Conservation (phyloP, 345 rosid species). For the Pugionium cornutum region DNA sequence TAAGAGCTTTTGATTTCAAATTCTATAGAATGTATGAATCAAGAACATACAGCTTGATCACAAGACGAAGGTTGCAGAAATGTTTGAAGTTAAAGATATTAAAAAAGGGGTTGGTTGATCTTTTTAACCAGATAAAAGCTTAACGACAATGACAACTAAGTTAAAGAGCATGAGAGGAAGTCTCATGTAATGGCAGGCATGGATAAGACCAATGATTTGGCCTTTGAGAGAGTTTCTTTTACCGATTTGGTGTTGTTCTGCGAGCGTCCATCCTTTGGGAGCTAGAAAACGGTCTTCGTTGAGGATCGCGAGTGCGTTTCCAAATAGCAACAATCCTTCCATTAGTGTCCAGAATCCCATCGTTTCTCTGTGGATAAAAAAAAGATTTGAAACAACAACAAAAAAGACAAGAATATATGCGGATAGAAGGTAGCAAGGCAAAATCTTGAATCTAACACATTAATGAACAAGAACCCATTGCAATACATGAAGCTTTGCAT, state of each 20-base stretch:
- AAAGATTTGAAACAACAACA: too few species aligned
- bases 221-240: constrained; percentile 40
- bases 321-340: constrained; percentile 48
- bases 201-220: constrained; percentile 40
- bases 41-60: constrained; percentile 2
- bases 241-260: constrained; percentile 41
- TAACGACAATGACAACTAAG: constrained; percentile 30
- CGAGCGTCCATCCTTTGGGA: constrained; percentile 55
- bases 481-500: neutral
- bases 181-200: constrained; percentile 37
- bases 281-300: constrained; percentile 56
- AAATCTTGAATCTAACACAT: constrained; percentile 1
- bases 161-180: constrained; percentile 40
- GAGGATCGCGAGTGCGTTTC: constrained; percentile 52
- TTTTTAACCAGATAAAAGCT: constrained; percentile 33
- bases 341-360: constrained; percentile 55
- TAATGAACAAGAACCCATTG: constrained; percentile 6
- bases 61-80: neutral
- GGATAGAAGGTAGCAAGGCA: neutral
- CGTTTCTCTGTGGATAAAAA: neutral
- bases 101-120: neutral
- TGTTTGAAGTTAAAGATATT: neutral
- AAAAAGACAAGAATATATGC: too few species aligned
- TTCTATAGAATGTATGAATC: constrained; percentile 3
- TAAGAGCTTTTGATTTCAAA: neutral